Evolutionary conservation across 1,284 basidiomycete species (phyloP), one percentile per base, ranked within the genome.

Genomic region (Ceratobasidium sp.): DNA sequence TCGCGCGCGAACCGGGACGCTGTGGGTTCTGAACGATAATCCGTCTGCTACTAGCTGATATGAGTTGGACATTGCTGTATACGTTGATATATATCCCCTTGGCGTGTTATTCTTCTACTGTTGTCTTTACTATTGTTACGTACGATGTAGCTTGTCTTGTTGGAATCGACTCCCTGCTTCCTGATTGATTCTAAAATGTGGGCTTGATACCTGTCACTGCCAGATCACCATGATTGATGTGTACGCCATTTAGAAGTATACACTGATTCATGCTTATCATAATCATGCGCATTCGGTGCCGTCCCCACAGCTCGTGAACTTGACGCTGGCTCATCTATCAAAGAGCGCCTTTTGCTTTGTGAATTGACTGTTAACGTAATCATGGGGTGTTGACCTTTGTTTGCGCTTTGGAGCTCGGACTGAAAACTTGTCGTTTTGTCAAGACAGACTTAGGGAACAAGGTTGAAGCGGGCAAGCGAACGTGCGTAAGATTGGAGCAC

Each of bases 101-200:
- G 37, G 15, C 45, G n/a, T n/a, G n/a, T n/a, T n/a, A n/a, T n/a
- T n/a, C n/a, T n/a, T n/a, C n/a, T n/a, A n/a, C n/a, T n/a, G 60
- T 17, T 75, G 71, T 64, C 61, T 26, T 23, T 56, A 26, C 13
- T 53, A 15, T 60, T 53, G n/a, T 42, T 75, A 49, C 42, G 45
- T 63, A 35, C 17, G 61, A 64, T 75, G 73, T 75, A 74, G 60
- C 71, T 39, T 74, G 73, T 75, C 49, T 64, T 26, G 53, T 23
- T 54, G 17, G 51, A 65, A 75, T 75, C 65, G 60, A 75, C 51
- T 71, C 20, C 26, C 28, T 23, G 39, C 31, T 26, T 64, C 45
- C 61, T 42, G 58, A 28, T 45, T 64, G 61, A 26, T 45, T 65
- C 15, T 28, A 35, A 58, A 31, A 51, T 56, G n/a, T 42, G 33